A percentile compares a stretch with the other conserved stretches of the same genome.
Conservation (phyloP, 495 filamentous ascomycete genomes). For the Penicillium coprophilum region DNA sequence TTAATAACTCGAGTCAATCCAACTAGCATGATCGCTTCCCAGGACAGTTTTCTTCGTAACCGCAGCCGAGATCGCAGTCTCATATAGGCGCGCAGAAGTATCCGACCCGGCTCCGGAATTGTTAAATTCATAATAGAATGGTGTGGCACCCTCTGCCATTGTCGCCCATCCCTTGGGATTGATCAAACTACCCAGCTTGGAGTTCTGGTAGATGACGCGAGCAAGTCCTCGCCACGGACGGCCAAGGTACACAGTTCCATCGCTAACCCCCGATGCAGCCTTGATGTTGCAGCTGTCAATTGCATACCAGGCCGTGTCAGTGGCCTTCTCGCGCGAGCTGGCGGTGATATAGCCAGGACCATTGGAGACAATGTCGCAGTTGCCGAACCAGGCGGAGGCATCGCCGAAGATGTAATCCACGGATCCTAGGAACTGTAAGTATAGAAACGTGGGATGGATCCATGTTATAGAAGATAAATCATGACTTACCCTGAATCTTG, state of each 20-base stretch:
- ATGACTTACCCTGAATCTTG: slow-evolving; percentile 51
- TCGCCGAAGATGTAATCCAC: slow-evolving; percentile 70
- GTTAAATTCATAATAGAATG: slow-evolving; percentile 57
- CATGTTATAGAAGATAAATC: slow-evolving; percentile 5
- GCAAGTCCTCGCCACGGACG: slow-evolving; percentile 65
- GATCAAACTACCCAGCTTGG: slow-evolving; percentile 53
- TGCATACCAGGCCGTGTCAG: slow-evolving; percentile 60
- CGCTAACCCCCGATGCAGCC: slow-evolving; percentile 47
- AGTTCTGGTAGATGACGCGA: slow-evolving; percentile 65
- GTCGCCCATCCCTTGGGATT: slow-evolving; percentile 60
- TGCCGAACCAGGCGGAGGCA: slow-evolving; percentile 63
- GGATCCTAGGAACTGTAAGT: slow-evolving; percentile 20
- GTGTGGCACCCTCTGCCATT: slow-evolving; percentile 46
- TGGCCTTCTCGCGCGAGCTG: slow-evolving; percentile 52
- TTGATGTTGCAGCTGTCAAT: slow-evolving; percentile 58
- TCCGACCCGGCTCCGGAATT: slow-evolving; percentile 59
- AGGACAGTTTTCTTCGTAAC: slow-evolving; percentile 52
- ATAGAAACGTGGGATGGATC: neutral
- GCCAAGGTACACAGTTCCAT: slow-evolving; percentile 62
- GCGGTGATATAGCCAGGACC: slow-evolving; percentile 54
- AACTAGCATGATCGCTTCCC: slow-evolving; percentile 48
- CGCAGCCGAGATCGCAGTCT: slow-evolving; percentile 45
- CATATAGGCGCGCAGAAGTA: slow-evolving; percentile 56
- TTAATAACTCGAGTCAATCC: slow-evolving; percentile 35
- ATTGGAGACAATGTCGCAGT: slow-evolving; percentile 57